Evolutionary conservation across 2,329 filamentous ascomycete species (phyloP).

Genomic region (Epichloe uncinata): DNA sequence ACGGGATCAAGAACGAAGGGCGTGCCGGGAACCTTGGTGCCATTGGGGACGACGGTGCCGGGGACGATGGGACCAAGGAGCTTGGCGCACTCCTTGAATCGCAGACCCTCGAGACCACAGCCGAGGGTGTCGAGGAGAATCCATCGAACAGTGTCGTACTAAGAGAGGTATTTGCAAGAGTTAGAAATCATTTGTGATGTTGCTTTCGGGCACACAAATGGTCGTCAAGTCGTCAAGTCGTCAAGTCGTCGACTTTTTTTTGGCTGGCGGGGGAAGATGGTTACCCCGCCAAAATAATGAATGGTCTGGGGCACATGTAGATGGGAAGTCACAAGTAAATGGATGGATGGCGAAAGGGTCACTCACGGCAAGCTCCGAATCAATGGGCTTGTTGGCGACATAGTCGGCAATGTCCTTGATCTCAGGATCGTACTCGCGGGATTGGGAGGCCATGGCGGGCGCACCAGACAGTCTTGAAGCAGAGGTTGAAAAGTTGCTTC

Average conservation of each 20-base stretch:
- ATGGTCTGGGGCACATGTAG: too few relatives aligned
- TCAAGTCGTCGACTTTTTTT: neutral
- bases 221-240: neutral
- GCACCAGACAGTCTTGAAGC: constrained; percentile 33
- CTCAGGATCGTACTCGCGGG: constrained; percentile 70
- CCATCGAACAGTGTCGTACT: constrained; percentile 93
- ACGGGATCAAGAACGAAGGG: constrained; percentile 90
- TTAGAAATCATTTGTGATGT: neutral
- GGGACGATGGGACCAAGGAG: constrained; percentile 84
- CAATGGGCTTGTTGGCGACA: constrained; percentile 80
- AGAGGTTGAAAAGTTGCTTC: constrained; percentile 36
- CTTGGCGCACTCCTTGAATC: constrained; percentile 93
- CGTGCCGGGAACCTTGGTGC: constrained; percentile 81
- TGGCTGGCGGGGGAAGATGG: neutral
- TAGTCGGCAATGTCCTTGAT: constrained; percentile 93
- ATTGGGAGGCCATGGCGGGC: constrained; percentile 35
- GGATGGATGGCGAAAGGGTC: neutral
- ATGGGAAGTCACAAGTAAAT: neutral
- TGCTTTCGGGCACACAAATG: neutral
- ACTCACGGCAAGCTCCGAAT: constrained; percentile 85
- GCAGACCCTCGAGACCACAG: constrained; percentile 88
- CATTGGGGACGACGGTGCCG: constrained; percentile 83
- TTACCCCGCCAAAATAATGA: neutral
- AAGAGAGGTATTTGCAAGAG: constrained; percentile 1
- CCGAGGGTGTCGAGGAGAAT: constrained; percentile 95